Base-by-base conservation (phyloP, 208 protist genomes). In the Lotmaria passim region DNA sequence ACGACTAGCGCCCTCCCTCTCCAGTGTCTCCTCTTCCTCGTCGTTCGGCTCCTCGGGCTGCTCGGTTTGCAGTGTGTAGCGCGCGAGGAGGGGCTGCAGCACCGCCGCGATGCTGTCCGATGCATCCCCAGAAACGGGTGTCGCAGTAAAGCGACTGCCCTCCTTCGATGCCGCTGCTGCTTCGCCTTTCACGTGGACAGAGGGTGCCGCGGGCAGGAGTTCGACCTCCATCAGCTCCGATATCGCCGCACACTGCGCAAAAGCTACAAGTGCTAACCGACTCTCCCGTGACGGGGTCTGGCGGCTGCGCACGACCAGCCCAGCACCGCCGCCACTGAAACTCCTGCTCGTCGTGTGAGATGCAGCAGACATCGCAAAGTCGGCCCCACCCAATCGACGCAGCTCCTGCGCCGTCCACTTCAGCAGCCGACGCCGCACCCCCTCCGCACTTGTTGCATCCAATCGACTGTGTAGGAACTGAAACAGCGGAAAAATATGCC, bases 161-260 rank as follows among this genome's bases (percentile, higher is more conserved):
- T 24, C 17, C 12, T 24, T 26, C 0, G 28, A 24, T 6, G 26
- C 8, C 5, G 46, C 38, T 33, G 19, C 0, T 28, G 69, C 56
- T 7, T 41, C 23, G 3, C 15, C 10, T n/a, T 21, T 21, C 5
- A 31, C 19, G 19, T 4, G 5, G 28, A 41, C 52, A 23, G 31
- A 21, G 52, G 46, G 59, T 58, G 67, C 52, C 60, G 48, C 41
- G 23, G 67, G 69, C 30, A 82, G 68, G 33, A 85, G 56, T 26
- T 89, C 75, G 26, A 83, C 78, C 26, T 53, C 81, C 43, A 91
- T 61, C 34, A 85, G 28, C 53, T 84, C 74, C 14, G 85, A 87
- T 21, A 93, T 89, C 8, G 88, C 88, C 2, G 85, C 88, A 60
- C 77, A 91, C 66, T 93, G 88, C 51, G 85, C 85, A 75, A 93